phyloP scores from a whole-genome alignment of 768 basidiomycete species.

The Pisolithus tinctorius region DNA sequence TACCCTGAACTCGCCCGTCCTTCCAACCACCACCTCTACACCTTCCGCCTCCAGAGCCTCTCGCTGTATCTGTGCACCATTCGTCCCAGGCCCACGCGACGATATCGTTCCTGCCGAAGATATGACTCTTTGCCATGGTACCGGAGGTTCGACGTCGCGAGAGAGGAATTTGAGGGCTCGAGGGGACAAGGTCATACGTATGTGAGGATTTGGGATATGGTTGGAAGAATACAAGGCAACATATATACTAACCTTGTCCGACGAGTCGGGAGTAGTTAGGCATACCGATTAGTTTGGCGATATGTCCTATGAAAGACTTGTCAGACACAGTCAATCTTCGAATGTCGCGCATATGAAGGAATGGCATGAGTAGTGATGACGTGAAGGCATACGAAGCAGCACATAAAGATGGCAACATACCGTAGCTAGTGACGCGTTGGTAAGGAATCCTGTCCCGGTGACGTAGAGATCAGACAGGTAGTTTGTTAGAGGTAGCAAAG shows the following conservation, averaged over 20 bases:
- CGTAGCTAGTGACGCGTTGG: constrained; percentile 69
- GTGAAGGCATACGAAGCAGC: neutral
- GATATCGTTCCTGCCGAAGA: constrained; percentile 67
- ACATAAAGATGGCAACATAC: constrained; percentile 27
- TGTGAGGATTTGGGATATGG: constrained; percentile 19
- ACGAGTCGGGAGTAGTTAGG: neutral
- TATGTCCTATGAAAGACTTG: neutral
- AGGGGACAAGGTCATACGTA: no score
- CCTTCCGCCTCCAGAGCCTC: constrained; percentile 77
- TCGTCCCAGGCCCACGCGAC: constrained; percentile 77
- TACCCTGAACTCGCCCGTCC: constrained; percentile 53
- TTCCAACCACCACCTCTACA: constrained; percentile 59
- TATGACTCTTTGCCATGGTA: constrained; percentile 81
- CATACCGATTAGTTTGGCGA: constrained; percentile 1
- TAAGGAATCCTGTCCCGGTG: constrained; percentile 42
- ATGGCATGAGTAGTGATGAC: no score
- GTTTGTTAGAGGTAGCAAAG: neutral
- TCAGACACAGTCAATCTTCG: neutral
- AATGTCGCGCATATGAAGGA: constrained; percentile 1
- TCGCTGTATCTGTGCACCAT: constrained; percentile 69
- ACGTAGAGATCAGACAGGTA: neutral
- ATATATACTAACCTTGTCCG: neutral
- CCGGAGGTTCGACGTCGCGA: constrained; percentile 49
- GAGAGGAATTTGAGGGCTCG: constrained; percentile 77
- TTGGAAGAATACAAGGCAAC: no score